Evolutionary conservation across 805 yeast genomes (phyloP).

Genomic region (Ascoidea asiatica): DNA sequence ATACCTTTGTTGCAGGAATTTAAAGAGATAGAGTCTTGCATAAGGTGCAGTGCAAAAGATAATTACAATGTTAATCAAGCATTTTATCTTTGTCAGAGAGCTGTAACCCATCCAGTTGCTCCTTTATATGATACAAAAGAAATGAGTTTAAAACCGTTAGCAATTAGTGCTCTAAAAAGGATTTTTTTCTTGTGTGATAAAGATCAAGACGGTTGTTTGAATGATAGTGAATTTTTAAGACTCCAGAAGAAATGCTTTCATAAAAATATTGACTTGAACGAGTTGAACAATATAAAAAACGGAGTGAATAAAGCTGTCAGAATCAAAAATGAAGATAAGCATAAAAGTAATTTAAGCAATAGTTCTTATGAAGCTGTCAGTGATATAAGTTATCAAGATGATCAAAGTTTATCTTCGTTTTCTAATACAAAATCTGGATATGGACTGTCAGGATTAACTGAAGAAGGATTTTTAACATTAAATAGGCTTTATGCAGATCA

Average conservation of each 20-base stretch:
- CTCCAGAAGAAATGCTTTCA: slow-evolving; percentile 70
- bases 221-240: slow-evolving; percentile 52
- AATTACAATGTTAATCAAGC: slow-evolving; percentile 81
- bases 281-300: slow-evolving; percentile 29
- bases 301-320: slow-evolving; percentile 15
- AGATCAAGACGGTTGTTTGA: slow-evolving; percentile 79
- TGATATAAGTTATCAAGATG: slow-evolving; percentile 11
- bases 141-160: slow-evolving; percentile 66
- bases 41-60: slow-evolving; percentile 77
- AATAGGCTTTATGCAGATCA: slow-evolving; percentile 77
- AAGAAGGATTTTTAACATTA: slow-evolving; percentile 62
- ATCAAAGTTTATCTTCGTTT: background rate
- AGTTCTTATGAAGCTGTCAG: slow-evolving; percentile 12
- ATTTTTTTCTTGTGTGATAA: slow-evolving; percentile 76
- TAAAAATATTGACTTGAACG: slow-evolving; percentile 26
- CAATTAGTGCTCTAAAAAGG: slow-evolving; percentile 62
- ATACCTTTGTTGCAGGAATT: slow-evolving; percentile 78
- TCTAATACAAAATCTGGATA: slow-evolving; percentile 1
- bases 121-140: slow-evolving; percentile 91
- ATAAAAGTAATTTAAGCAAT: slow-evolving; percentile 24
- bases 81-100: slow-evolving; percentile 84
- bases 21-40: slow-evolving; percentile 88
- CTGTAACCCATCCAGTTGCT: slow-evolving; percentile 84
- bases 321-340: slow-evolving; percentile 14
- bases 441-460: slow-evolving; percentile 39